These are phyloP conservation scores for Epipyxis sp. DNA, from an alignment of 108 stramenopile genomes.

Conservation along the genomic window DNA sequence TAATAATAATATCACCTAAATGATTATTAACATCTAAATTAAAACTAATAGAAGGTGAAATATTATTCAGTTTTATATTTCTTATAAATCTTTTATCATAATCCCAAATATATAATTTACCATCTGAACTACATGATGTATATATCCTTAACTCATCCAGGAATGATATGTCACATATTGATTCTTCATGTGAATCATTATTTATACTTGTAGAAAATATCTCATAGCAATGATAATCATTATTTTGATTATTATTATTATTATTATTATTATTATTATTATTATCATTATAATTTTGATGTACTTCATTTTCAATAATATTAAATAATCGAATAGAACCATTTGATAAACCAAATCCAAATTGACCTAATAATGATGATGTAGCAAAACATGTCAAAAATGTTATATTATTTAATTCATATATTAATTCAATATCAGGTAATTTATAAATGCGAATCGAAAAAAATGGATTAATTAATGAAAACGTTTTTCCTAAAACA, in stretches of 20 bases:
- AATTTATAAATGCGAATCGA: background rate
- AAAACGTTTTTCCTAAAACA: background rate
- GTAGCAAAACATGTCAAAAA: background rate
- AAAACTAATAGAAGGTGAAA: background rate
- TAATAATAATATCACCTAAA: background rate
- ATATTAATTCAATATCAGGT: constrained; percentile 6
- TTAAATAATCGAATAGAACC: constrained; percentile 3
- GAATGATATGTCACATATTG: background rate
- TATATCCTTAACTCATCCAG: background rate
- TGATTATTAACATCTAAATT: background rate
- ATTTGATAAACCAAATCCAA: background rate
- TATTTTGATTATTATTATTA: background rate
- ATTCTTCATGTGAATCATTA: background rate
- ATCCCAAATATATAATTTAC: background rate
- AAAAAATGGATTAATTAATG: background rate
- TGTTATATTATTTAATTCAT: background rate
- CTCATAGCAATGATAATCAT: too few species aligned
- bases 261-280: too few species aligned
- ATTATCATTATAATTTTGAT: too few species aligned
- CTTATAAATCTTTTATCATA: background rate
- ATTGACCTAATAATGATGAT: background rate
- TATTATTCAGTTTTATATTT: background rate
- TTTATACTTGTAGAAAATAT: too few species aligned
- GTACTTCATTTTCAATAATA: background rate
- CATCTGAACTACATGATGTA: background rate